phyloP scores from a whole-genome alignment of 2,329 filamentous ascomycete genomes.

The Cladosporium halotolerans region DNA sequence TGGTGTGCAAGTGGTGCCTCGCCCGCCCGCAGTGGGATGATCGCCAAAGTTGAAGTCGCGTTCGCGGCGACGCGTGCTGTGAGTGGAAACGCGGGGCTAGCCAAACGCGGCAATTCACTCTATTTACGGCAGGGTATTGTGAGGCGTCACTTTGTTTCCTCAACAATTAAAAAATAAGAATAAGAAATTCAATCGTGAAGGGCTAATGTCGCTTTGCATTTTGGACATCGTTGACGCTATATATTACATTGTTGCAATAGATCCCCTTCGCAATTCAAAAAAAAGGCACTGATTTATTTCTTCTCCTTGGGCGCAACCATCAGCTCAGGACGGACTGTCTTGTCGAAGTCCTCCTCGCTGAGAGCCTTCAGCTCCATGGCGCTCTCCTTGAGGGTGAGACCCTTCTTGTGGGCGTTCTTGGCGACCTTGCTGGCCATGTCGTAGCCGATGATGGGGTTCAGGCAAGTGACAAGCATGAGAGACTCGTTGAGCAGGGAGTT shows the following conservation, averaged over 20 bases:
- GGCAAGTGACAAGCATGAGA: slow-evolving; percentile 95
- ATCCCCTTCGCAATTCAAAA: neutral
- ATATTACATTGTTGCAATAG: neutral
- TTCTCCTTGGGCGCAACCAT: slow-evolving; percentile 81
- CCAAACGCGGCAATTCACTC: no score
- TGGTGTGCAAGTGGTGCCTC: neutral
- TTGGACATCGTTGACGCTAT: neutral
- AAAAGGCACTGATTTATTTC: slow-evolving; percentile 38
- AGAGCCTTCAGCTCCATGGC: slow-evolving; percentile 89
- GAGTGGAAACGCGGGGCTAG: no score
- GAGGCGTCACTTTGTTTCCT: no score
- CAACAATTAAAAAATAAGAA: no score
- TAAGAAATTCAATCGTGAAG: no score
- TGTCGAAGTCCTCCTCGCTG: slow-evolving; percentile 83
- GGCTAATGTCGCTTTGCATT: neutral
- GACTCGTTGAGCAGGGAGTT: slow-evolving; percentile 86
- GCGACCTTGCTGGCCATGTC: slow-evolving; percentile 96
- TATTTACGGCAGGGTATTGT: no score
- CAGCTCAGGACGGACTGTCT: slow-evolving; percentile 82
- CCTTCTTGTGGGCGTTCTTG: slow-evolving; percentile 99
- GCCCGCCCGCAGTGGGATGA: neutral
- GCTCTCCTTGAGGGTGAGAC: slow-evolving; percentile 83
- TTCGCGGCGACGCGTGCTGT: no score
- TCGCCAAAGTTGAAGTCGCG: no score
- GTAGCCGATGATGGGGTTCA: slow-evolving; percentile 96